Conservation (phyloP, 306 rosid genomes). For the Senna tora region DNA sequence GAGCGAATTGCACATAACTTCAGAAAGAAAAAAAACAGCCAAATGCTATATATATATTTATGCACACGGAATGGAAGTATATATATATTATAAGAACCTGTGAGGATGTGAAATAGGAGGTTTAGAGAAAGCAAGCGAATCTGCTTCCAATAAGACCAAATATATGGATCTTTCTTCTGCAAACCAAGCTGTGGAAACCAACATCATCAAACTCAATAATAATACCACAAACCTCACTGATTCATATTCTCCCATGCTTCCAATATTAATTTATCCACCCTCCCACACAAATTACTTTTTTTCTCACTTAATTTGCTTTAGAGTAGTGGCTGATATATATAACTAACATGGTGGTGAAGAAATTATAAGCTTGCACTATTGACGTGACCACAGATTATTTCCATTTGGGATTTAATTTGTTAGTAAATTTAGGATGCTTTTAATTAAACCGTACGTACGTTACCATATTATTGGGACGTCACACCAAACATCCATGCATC, state of each 20-base stretch:
- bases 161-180: slow-evolving; percentile 63
- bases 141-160: slow-evolving; percentile 71
- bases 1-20: no score
- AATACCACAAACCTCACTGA: slow-evolving; percentile 26
- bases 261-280: no score
- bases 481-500: slow-evolving; percentile 2
- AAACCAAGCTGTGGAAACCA: slow-evolving; percentile 37
- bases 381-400: slow-evolving; percentile 41
- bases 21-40: no score
- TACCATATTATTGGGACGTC: neutral
- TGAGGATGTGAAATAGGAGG: slow-evolving; percentile 24
- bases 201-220: neutral
- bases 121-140: slow-evolving; percentile 53
- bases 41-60: no score
- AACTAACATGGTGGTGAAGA: neutral
- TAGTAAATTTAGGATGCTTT: slow-evolving; percentile 8
- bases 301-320: no score
- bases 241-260: slow-evolving; percentile 36
- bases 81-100: slow-evolving; percentile 43
- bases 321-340: no score
- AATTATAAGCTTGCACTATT: slow-evolving; percentile 11
- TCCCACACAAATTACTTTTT: no score
- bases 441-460: slow-evolving; percentile 18
- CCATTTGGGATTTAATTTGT: neutral
- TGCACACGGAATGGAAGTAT: no score